phyloP scores from a whole-genome alignment of 176 grass and related monocot genomes.

The Calamus simplicifolius region DNA sequence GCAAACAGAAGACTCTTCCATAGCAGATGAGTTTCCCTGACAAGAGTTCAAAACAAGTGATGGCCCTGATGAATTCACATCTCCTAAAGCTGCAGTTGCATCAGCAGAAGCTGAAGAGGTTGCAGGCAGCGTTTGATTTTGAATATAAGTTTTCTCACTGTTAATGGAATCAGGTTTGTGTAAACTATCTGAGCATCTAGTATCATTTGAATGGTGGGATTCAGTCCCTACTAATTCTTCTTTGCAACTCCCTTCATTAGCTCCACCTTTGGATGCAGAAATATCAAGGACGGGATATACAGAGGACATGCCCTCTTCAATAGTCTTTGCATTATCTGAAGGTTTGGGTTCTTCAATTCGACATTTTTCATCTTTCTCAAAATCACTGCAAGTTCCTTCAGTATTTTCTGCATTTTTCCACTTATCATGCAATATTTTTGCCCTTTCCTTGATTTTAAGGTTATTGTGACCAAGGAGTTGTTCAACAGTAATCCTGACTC shows the following conservation, averaged over 20 bases:
- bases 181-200: conserved; percentile 6
- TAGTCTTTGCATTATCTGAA: not conserved
- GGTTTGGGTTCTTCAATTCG: conserved; percentile 4
- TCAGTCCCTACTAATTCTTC: conserved; percentile 5
- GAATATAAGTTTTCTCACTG: conserved; percentile 15
- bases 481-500: conserved; percentile 31
- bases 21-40: not conserved
- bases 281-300: not conserved
- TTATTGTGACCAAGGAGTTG: conserved; percentile 34
- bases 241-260: conserved; percentile 6
- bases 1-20: conserved; percentile 4
- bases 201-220: conserved; percentile 12
- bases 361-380: conserved; percentile 8
- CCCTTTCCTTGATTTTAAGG: conserved; percentile 41
- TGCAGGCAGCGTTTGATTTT: conserved; percentile 9
- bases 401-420: conserved; percentile 22
- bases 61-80: not conserved
- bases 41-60: not conserved
- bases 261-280: not conserved
- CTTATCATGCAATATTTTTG: conserved; percentile 33
- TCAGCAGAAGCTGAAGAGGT: conserved; percentile 9
- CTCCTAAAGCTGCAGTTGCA: conserved; percentile 19
- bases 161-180: conserved; percentile 10
- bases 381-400: conserved; percentile 2
- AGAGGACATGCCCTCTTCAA: no score